Evolutionary conservation across 2,329 filamentous ascomycete species (phyloP).

Genomic region (Rachicladosporium sp.): DNA sequence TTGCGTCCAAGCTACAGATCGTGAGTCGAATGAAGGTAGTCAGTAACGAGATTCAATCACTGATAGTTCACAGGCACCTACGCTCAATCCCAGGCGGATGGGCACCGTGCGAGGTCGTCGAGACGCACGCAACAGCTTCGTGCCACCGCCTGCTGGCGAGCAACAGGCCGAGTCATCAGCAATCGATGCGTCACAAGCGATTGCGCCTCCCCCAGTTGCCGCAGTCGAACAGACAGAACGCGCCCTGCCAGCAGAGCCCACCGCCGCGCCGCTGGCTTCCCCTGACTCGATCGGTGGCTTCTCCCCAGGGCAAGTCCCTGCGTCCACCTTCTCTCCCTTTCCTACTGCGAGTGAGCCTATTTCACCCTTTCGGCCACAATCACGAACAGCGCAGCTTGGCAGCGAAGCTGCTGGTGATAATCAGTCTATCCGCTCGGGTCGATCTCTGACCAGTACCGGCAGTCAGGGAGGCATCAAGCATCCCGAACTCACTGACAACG

Average conservation of each 20-base stretch:
- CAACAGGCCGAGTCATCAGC: conserved; percentile 2
- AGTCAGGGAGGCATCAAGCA: conserved; percentile 55
- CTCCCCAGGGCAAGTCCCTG: conserved; percentile 10
- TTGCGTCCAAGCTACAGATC: conserved; percentile 59
- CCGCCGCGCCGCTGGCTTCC: not conserved
- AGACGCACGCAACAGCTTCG: conserved; percentile 81
- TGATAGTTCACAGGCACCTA: no score
- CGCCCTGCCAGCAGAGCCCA: not conserved
- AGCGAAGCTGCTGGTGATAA: conserved; percentile 59
- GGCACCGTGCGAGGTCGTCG: conserved; percentile 77
- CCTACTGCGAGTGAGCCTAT: conserved; percentile 11
- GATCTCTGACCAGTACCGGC: conserved; percentile 58
- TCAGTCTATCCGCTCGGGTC: conserved; percentile 79
- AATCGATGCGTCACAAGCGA: conserved; percentile 10
- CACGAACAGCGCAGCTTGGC: conserved; percentile 18
- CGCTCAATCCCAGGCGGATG: conserved; percentile 24
- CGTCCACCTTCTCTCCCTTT: conserved; percentile 20
- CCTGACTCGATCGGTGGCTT: conserved; percentile 12
- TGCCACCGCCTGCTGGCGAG: conserved; percentile 4
- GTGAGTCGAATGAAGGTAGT: conserved; percentile 24
- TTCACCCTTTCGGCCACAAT: conserved; percentile 20
- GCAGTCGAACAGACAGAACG: not conserved
- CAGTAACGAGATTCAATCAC: not conserved
- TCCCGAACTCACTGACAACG: conserved; percentile 65
- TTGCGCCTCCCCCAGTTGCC: not conserved